Evolutionary conservation across 2,329 filamentous ascomycete species (phyloP).

Genomic region (Trichoderma brevicompactum): DNA sequence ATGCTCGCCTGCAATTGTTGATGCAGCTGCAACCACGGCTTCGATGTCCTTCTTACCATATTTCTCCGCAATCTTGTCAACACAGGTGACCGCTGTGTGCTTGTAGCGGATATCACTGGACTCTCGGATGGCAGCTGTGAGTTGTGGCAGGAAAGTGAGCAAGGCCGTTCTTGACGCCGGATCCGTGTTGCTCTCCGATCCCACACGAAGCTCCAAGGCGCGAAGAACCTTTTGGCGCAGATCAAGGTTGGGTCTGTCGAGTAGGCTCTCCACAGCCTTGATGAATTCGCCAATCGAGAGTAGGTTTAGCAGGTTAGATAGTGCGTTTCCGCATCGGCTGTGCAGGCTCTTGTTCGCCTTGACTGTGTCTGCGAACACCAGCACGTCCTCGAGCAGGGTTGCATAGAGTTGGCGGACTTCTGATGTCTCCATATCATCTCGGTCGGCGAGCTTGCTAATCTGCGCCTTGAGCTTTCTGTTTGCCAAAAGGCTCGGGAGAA

Average conservation of each 20-base stretch:
- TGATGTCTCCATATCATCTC: constrained; percentile 68
- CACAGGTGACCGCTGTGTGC: constrained; percentile 83
- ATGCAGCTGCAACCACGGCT: constrained; percentile 74
- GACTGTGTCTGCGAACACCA: constrained; percentile 68
- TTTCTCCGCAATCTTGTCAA: constrained; percentile 91
- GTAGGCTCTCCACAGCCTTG: constrained; percentile 80
- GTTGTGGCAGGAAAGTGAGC: constrained; percentile 76
- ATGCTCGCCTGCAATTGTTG: constrained; percentile 73
- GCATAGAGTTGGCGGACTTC: constrained; percentile 72
- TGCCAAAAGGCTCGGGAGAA: constrained; percentile 62
- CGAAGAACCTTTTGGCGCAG: constrained; percentile 79
- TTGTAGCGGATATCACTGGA: constrained; percentile 76
- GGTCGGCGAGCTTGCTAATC: constrained; percentile 60
- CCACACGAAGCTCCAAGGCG: constrained; percentile 79
- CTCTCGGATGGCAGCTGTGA: constrained; percentile 75
- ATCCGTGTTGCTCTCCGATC: constrained; percentile 72
- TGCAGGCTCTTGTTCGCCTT: constrained; percentile 61
- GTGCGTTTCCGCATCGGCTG: constrained; percentile 66
- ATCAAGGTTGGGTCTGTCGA: constrained; percentile 74
- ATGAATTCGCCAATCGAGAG: constrained; percentile 88
- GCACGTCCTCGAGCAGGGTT: constrained; percentile 66
- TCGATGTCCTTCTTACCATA: constrained; percentile 91
- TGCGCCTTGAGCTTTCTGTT: constrained; percentile 61
- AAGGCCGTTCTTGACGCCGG: constrained; percentile 69
- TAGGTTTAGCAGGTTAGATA: constrained; percentile 81